Percentiles rank a stretch among this genome's conserved stretches.
Evolutionary conservation across 2,329 filamentous ascomycete genomes (phyloP).

Genomic region (Fusarium sublunatum): DNA sequence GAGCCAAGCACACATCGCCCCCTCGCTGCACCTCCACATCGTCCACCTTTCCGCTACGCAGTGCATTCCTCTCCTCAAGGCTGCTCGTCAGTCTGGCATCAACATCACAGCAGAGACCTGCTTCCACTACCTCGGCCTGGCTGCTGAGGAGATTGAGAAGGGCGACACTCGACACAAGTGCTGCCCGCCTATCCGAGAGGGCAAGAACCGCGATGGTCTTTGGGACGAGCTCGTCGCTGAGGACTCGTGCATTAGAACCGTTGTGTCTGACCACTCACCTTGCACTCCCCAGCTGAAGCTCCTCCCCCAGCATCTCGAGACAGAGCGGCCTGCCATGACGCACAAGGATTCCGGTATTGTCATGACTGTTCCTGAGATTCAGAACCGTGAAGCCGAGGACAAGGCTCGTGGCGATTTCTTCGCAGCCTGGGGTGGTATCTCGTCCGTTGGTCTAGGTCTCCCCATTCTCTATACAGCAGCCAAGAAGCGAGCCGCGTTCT

Average conservation of each 20-base stretch:
- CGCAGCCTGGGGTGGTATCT: conserved; percentile 95
- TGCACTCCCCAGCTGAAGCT: conserved; percentile 96
- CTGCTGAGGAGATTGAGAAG: conserved; percentile 81
- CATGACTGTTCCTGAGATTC: conserved; percentile 52
- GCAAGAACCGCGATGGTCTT: conserved; percentile 83
- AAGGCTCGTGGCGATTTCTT: conserved; percentile 83
- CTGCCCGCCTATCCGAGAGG: conserved; percentile 88
- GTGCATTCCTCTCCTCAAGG: conserved; percentile 82
- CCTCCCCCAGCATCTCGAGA: conserved; percentile 73
- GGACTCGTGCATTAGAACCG: conserved; percentile 86
- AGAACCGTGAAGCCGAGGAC: conserved; percentile 50
- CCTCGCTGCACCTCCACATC: conserved; percentile 87
- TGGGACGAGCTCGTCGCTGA: conserved; percentile 81
- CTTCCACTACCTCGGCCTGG: conserved; percentile 91
- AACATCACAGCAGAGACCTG: conserved; percentile 95
- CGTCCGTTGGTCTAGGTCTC: conserved; percentile 89
- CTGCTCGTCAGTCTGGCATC: conserved; percentile 77
- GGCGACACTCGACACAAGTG: conserved; percentile 95
- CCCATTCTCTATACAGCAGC: conserved; percentile 89
- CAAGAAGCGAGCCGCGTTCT: conserved; percentile 65
- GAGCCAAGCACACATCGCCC: conserved; percentile 81
- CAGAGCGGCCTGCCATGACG: conserved; percentile 50
- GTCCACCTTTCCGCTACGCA: conserved; percentile 92
- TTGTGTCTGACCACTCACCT: conserved; percentile 95
- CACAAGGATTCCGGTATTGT: conserved; percentile 67